Conservation (phyloP, 2,329 filamentous ascomycete genomes). For the Plectosphaerella sp. region DNA sequence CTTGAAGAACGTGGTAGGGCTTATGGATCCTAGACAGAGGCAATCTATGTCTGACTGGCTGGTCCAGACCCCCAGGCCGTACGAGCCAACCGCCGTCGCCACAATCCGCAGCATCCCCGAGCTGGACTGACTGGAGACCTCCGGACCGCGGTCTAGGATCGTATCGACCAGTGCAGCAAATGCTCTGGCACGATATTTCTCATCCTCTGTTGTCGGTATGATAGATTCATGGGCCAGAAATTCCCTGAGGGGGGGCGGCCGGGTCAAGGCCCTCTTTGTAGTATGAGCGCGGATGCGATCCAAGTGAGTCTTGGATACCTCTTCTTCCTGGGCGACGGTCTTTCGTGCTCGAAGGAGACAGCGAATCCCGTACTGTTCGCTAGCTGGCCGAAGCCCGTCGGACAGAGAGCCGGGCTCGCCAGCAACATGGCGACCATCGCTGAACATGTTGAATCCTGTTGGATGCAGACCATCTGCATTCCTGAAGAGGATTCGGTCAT, state of each 20-base stretch:
- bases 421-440: constrained; percentile 27
- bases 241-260: constrained; percentile 22
- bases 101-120: constrained; percentile 32
- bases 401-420: constrained; percentile 1
- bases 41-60: constrained; percentile 59
- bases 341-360: constrained; percentile 27
- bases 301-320: no score
- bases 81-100: constrained; percentile 61
- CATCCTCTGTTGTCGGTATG: constrained; percentile 44
- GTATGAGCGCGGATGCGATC: no score
- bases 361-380: constrained; percentile 57
- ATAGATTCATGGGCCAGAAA: constrained; percentile 31
- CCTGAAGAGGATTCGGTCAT: constrained; percentile 58
- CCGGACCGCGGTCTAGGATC: constrained; percentile 27
- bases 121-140: constrained; percentile 1
- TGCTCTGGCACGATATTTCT: constrained; percentile 32
- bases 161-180: constrained; percentile 39
- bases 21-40: constrained; percentile 59
- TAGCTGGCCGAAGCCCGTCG: constrained; percentile 27
- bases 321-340: no score
- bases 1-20: constrained; percentile 56
- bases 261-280: constrained; percentile 14
- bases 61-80: constrained; percentile 59
- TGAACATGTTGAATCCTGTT: constrained; percentile 53
- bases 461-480: constrained; percentile 28